Base-by-base conservation (phyloP, 345 rosid genomes). In the Lagerstroemia speciosa region DNA sequence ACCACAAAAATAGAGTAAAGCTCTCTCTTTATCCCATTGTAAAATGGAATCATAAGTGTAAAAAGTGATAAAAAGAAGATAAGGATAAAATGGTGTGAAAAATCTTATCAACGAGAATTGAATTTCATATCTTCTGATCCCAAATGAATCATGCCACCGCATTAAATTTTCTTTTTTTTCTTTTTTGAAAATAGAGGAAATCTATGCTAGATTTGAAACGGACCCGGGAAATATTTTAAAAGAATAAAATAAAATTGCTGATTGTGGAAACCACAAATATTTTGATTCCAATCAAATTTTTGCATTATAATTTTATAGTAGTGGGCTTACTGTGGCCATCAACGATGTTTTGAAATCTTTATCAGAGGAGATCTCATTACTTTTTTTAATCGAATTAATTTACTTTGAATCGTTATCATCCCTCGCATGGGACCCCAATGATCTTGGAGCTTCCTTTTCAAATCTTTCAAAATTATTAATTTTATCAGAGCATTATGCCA, bases 381-480 rank as follows among this genome's bases (percentile, higher is more conserved):
- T 36, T 36, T 9, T 36, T 46, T 46, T 67, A 22, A 67, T 48
- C 29, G 16, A 50, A 50, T 50, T 20, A 32, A 57, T 34, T 48
- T n/a, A 29, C 22, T 38, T n/a, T 17, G 36, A 32, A 50, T 33
- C 41, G 32, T 67, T 46, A 16, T 67, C 30, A 27, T 36, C 29
- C 36, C 57, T 67, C 37, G 48, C 60, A 67, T 67, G 69, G 69
- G 69, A 8, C 62, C 61, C 69, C 43, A 14, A 67, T 30, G 69
- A 67, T 67, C 53, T 53, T 33, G 69, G 38, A 50, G 62, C 40
- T 31, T 67, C 69, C 36, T 31, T 50, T 24, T 22, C 69, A 67
- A 38, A 67, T 67, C 69, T 67, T 48, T 19, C 41, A 37, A 66
- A 66, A 27, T 29, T 27, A 43, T 41, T 55, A 6, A 9, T 24